Base-by-base conservation (phyloP, 2,329 filamentous ascomycete species). In the Colletotrichum tofieldiae region DNA sequence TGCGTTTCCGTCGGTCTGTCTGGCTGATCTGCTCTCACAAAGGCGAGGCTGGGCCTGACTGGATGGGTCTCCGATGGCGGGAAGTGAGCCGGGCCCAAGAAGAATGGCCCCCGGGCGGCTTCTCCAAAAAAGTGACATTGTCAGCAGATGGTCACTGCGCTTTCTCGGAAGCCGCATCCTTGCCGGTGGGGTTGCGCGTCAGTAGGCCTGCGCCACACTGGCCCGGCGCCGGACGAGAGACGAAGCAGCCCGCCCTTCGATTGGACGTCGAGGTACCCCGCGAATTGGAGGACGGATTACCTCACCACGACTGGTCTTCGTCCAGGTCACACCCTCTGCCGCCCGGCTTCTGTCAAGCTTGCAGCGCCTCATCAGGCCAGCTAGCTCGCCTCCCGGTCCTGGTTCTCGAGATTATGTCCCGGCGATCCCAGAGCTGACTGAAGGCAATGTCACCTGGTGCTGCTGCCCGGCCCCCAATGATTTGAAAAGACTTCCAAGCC, bases 131-230 rank as follows among this genome's bases (percentile, higher is more conserved):
- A 60, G 56, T 60, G 56, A 60, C 56, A 47, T 47, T 56, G 43
- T 49, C 45, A 62, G 59, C 59, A 51, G 32, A 37, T 35, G 62
- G 62, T 55, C 62, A 56, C 41, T 65, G 63, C 63, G 52, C 49
- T 51, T 58, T 51, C 61, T 65, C 54, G 37, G 67, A 66, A 54
- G 52, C 51, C 59, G 8, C 39, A 59, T 47, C 67, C 67, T 45
- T 70, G 67, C 37, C 18, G 35, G 56, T 61, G 55, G 64, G 55
- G 65, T 71, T 71, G 67, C 63, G 67, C 56, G 68, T 71, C 58
- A 62, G 58, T 71, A 16, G 29, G 37, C 51, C 68, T 63, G 65
- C 68, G 68, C 68, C 68, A 71, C 68, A 71, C 49, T 71, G 47
- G 9, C 20, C 37, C 65, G 55, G 55, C 54, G 65, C 12, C 54